Conservation (phyloP, 1,284 basidiomycete species). For the Ceratobasidium papillatum region DNA sequence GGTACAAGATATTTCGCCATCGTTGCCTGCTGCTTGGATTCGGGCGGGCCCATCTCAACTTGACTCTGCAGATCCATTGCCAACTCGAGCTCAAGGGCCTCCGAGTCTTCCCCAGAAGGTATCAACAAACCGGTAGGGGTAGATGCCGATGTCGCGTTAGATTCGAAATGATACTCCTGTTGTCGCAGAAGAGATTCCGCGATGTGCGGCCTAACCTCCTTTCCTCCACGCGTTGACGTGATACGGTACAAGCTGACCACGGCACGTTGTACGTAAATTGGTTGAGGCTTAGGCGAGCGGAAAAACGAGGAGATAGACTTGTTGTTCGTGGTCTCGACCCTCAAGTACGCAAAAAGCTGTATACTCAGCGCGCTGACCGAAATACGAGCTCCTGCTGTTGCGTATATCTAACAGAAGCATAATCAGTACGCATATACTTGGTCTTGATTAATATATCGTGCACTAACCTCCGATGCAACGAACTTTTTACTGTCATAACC, state of each 20-base stretch:
- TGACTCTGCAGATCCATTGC: slow-evolving; percentile 14
- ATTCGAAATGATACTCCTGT: neutral
- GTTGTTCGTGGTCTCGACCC: neutral
- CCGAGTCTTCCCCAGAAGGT: slow-evolving; percentile 5
- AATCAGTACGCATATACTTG: neutral
- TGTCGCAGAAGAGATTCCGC: neutral
- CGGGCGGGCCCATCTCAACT: neutral
- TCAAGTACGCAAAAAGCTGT: slow-evolving; percentile 4
- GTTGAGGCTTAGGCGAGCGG: slow-evolving; percentile 12
- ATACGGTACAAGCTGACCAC: neutral
- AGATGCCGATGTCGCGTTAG: neutral
- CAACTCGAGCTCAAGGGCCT: slow-evolving; percentile 21
- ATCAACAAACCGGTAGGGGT: neutral
- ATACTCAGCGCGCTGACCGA: slow-evolving; percentile 1
- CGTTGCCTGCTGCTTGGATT: neutral
- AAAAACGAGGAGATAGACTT: slow-evolving; percentile 19
- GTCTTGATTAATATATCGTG: too few species aligned
- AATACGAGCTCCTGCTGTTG: neutral
- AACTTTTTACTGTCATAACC: neutral
- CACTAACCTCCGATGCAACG: slow-evolving; percentile 5
- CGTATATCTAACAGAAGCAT: slow-evolving; percentile 7
- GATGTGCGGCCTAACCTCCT: slow-evolving; percentile 17
- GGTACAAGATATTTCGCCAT: slow-evolving; percentile 2
- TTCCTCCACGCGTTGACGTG: slow-evolving; percentile 16
- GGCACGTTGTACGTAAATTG: neutral